Base-by-base conservation (phyloP, 2,329 filamentous ascomycete genomes). In the Mycosphaerella arachidis region DNA sequence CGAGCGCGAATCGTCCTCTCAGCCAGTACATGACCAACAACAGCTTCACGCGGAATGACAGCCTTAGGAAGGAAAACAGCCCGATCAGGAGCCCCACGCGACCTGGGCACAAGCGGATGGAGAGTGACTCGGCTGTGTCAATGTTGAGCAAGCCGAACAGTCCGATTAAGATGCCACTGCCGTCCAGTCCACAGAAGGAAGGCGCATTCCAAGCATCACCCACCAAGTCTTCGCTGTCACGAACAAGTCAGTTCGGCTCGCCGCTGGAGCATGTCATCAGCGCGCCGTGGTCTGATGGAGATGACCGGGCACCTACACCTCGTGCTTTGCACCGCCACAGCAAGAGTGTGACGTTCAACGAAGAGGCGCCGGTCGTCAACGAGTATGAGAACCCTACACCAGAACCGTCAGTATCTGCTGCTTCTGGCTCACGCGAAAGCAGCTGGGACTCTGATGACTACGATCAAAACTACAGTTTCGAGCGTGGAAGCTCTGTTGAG, bases 331-430 rank as follows among this genome's bases (percentile, higher is more conserved):
- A 91, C 72, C 89, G 92, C 56, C 90, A 96, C 76, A 87, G 91
- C 52, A 99, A 99, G 81, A 97, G 92, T 70, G 94, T 99, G 60
- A 99, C 93, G 0, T 99, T 99, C 73, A 92, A 97, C 76, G 89
- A 88, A 40, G 92, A 91, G 1, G 93, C 93, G 24, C 94, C 94
- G 27, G 90, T 96, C 72, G 84, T 99, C 70, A 96, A 97, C 72
- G 94, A 99, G 77, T 99, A 97, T 74, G 94, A 97, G 76, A 92
- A 97, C 89, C 90, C 91, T 35, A 99, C 94, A 1, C 94, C 94
- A 10, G 94, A 97, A 71, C 85, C 95, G n/a, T 97, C 93, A 1
- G 67, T 73, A 5, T 96, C 92, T 0, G 82, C 95, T 27, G 91
- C 90, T 29, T 93, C 90, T 53, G 92, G 89, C 67, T 97, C 93